Percentiles rank a stretch among this genome's conserved stretches.
Conservation (phyloP, 202 grass and related monocot genomes). For the Schoenoplectus tabernaemontani region DNA sequence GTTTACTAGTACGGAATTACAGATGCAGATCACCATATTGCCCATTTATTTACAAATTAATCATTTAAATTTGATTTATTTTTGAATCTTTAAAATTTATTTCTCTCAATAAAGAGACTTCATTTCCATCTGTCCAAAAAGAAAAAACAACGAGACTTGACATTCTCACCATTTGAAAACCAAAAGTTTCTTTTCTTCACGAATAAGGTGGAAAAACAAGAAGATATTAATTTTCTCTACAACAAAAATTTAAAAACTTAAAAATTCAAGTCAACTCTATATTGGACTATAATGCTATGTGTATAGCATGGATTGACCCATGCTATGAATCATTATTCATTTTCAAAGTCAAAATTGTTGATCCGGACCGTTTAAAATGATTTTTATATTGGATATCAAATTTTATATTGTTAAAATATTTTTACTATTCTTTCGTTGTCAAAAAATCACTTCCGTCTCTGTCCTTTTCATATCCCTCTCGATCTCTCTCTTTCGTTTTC, state of each 20-base stretch:
- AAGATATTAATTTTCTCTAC: background rate
- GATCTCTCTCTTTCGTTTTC: too few relatives aligned
- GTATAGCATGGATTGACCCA: background rate
- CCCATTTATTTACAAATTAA: background rate
- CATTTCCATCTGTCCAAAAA: slow-evolving; percentile 49
- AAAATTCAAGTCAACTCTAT: background rate
- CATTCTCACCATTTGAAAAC: background rate
- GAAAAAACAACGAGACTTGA: slow-evolving; percentile 62
- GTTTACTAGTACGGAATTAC: too few relatives aligned
- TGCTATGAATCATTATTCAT: background rate
- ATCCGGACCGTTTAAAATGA: too few relatives aligned
- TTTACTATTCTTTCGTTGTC: too few relatives aligned
- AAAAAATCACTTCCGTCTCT: too few relatives aligned
- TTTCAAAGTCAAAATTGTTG: too few relatives aligned
- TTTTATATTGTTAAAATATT: too few relatives aligned
- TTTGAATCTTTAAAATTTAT: background rate
- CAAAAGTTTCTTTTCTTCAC: background rate
- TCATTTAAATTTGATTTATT: background rate
- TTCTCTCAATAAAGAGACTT: slow-evolving; percentile 30
- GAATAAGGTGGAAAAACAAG: background rate
- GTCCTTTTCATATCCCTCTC: too few relatives aligned
- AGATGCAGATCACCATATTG: background rate
- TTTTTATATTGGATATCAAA: too few relatives aligned
- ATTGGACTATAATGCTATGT: background rate
- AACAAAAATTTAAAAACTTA: background rate